A percentile compares a stretch with the other conserved stretches of the same genome.
Evolutionary conservation across 371 early-diverging fungal genomes (phyloP).

Genomic region (Saksenaea oblongispora): DNA sequence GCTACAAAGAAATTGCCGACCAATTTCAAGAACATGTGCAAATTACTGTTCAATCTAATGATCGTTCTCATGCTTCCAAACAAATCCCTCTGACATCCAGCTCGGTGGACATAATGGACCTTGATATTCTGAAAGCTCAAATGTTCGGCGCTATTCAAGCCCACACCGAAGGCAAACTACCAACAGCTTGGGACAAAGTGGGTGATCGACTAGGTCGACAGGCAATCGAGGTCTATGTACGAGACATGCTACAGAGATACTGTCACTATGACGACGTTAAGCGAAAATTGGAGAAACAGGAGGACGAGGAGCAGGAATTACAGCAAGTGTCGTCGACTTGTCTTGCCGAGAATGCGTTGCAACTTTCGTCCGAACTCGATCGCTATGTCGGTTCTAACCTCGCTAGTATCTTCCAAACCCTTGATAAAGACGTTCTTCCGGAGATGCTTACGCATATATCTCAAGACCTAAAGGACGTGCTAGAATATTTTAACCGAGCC

Average conservation of each 20-base stretch:
- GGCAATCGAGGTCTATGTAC: constrained; percentile 32
- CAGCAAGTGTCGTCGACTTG: constrained; percentile 18
- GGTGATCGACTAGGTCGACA: constrained; percentile 18
- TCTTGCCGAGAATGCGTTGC: constrained; percentile 20
- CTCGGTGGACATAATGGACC: constrained; percentile 22
- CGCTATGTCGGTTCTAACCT: constrained; percentile 27
- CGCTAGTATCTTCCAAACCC: constrained; percentile 21
- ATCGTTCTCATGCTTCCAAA: not conserved
- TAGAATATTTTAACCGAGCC: constrained; percentile 38
- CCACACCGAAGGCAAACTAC: constrained; percentile 41
- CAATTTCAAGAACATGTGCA: constrained; percentile 37
- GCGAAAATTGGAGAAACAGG: not conserved
- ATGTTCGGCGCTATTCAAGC: constrained; percentile 47
- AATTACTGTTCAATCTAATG: constrained; percentile 10
- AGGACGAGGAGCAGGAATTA: not conserved
- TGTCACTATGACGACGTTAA: constrained; percentile 11
- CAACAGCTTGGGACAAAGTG: constrained; percentile 40
- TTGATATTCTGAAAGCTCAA: constrained; percentile 43
- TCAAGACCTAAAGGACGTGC: constrained; percentile 34
- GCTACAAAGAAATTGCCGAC: constrained; percentile 30
- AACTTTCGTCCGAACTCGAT: constrained; percentile 30
- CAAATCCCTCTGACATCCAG: not conserved
- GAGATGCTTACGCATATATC: constrained; percentile 34
- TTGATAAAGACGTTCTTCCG: constrained; percentile 33
- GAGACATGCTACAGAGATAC: constrained; percentile 10